Percentiles rank a stretch among this genome's conserved stretches.
Conservation (phyloP, 306 rosid species). For the Cicer judaicum region DNA sequence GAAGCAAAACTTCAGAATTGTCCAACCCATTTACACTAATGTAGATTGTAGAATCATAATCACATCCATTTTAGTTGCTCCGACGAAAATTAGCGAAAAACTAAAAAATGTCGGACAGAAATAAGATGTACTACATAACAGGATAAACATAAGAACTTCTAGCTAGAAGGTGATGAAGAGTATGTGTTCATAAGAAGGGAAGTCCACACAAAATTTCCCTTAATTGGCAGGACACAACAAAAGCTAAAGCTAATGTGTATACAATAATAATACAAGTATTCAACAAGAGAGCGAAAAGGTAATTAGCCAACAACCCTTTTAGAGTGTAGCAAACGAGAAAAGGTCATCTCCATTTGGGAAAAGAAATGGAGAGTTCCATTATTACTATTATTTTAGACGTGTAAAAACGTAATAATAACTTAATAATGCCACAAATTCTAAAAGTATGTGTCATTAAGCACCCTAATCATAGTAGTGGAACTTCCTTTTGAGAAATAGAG, state of each 20-base stretch:
- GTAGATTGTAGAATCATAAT: too few relatives aligned
- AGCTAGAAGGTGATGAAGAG: background rate
- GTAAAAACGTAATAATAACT: background rate
- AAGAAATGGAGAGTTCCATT: background rate
- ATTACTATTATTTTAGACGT: background rate
- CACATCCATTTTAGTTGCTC: too few relatives aligned
- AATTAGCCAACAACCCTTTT: background rate
- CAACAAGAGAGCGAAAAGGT: slow-evolving; percentile 1
- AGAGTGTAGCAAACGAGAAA: background rate
- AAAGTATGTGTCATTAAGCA: background rate
- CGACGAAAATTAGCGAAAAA: background rate
- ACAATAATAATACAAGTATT: background rate
- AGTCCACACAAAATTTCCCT: slow-evolving; percentile 25
- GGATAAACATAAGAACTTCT: background rate
- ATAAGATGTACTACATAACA: background rate
- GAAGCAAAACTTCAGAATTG: too few relatives aligned
- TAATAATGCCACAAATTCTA: background rate
- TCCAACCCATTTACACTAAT: too few relatives aligned
- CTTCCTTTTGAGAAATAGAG: background rate
- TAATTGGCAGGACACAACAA: background rate
- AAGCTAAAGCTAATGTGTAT: background rate
- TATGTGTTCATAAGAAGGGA: background rate
- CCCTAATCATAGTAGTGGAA: background rate
- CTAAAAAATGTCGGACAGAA: background rate
- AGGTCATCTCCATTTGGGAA: background rate